phyloP scores from a whole-genome alignment of 2,329 filamentous ascomycete species.

The Emmonsiellopsis sp. region DNA sequence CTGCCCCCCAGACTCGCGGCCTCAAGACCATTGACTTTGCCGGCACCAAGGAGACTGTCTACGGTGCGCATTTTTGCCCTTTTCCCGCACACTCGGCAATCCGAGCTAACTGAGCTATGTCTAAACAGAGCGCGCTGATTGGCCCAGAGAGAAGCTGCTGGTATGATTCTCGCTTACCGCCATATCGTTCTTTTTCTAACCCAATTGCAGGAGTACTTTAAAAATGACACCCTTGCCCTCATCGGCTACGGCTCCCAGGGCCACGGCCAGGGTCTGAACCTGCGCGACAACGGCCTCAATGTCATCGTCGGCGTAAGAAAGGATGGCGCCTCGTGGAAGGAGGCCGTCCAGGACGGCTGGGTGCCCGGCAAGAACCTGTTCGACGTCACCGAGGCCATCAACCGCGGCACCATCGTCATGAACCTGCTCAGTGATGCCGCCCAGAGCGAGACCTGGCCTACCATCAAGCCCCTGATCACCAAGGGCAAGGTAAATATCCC shows the following conservation, averaged over 20 bases:
- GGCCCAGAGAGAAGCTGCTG: slow-evolving; percentile 96
- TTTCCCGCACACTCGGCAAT: background rate
- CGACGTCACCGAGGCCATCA: slow-evolving; percentile 93
- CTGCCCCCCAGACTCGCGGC: slow-evolving; percentile 67
- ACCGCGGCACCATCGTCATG: slow-evolving; percentile 92
- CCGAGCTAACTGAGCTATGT: slow-evolving; percentile 6
- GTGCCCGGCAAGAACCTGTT: slow-evolving; percentile 98
- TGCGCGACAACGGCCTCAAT: slow-evolving; percentile 98
- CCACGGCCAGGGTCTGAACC: slow-evolving; percentile 98
- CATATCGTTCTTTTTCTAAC: background rate
- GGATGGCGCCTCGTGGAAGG: slow-evolving; percentile 97
- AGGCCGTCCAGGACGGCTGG: slow-evolving; percentile 95
- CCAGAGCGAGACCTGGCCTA: slow-evolving; percentile 97
- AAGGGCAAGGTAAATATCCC: slow-evolving; percentile 77
- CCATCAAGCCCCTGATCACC: slow-evolving; percentile 94
- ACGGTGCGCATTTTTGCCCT: slow-evolving; percentile 51
- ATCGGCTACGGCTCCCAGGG: slow-evolving; percentile 98
- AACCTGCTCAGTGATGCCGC: slow-evolving; percentile 97
- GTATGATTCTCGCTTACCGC: slow-evolving; percentile 47
- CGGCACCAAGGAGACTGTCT: slow-evolving; percentile 88
- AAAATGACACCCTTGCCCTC: slow-evolving; percentile 96
- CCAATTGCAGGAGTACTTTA: slow-evolving; percentile 80
- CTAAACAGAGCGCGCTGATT: slow-evolving; percentile 81
- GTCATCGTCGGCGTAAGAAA: slow-evolving; percentile 98
- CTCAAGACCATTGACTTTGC: slow-evolving; percentile 99